Conservation (phyloP, 352 stramenopile genomes). For the Thalassiosira hispida region DNA sequence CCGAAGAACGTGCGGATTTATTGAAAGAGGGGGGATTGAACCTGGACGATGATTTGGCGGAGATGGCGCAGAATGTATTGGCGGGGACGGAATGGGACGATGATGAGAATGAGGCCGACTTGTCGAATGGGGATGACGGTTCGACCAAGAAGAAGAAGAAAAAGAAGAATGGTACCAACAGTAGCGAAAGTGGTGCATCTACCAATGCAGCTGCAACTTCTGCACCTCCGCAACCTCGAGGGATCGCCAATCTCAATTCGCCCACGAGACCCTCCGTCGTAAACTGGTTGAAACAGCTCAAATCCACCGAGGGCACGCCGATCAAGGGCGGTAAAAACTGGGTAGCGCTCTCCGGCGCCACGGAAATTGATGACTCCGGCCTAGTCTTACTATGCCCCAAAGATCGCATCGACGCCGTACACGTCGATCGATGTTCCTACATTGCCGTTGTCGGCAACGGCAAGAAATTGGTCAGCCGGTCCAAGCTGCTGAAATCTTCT, state of each 20-base stretch:
- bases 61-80: constrained; percentile 43
- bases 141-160: constrained; percentile 39
- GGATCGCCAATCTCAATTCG: constrained; percentile 45
- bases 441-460: constrained; percentile 75
- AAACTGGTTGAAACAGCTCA: constrained; percentile 76
- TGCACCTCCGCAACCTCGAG: constrained; percentile 4
- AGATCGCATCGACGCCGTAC: constrained; percentile 49
- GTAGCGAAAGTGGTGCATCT: background rate
- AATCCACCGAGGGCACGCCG: constrained; percentile 59
- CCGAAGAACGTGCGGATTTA: constrained; percentile 66
- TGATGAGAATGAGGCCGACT: constrained; percentile 18
- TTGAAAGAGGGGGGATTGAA: constrained; percentile 57
- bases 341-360: constrained; percentile 69
- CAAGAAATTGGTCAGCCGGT: constrained; percentile 53
- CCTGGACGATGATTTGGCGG: constrained; percentile 42
- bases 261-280: constrained; percentile 67
- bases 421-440: constrained; percentile 69
- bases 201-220: background rate
- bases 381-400: constrained; percentile 75
- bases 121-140: background rate
- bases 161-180: background rate
- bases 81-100: constrained; percentile 44
- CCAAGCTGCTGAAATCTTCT: constrained; percentile 36
- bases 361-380: constrained; percentile 77
- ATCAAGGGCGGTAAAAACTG: constrained; percentile 81